These are phyloP conservation scores for Globisporangium yorkense DNA, from an alignment of 352 stramenopile species.

Conservation along the genomic window DNA sequence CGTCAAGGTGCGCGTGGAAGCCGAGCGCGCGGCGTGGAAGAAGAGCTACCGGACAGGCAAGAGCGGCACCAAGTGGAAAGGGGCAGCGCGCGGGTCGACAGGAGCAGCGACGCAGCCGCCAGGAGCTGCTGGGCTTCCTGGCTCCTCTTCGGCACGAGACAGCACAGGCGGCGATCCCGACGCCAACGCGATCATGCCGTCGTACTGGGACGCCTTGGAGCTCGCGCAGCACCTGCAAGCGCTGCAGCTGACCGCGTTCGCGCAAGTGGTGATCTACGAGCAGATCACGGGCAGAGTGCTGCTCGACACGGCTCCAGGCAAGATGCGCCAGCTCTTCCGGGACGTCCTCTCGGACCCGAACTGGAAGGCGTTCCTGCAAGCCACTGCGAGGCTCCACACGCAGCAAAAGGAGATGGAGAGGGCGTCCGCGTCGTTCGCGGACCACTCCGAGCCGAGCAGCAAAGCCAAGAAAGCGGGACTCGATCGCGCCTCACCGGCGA, in stretches of 20 bases:
- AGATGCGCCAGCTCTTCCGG: constrained; percentile 41
- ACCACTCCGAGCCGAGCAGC: constrained; percentile 2
- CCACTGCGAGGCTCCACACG: constrained; percentile 35
- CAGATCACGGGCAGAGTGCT: constrained; percentile 61
- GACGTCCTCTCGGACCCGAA: constrained; percentile 22
- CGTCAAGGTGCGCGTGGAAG: constrained; percentile 47
- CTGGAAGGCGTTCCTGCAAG: constrained; percentile 45
- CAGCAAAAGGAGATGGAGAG: constrained; percentile 34
- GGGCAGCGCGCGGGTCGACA: constrained; percentile 16
- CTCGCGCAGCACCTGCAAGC: constrained; percentile 51
- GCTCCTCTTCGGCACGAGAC: neutral
- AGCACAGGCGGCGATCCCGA: neutral
- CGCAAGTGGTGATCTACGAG: constrained; percentile 43
- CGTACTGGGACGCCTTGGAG: constrained; percentile 54
- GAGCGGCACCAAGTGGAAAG: constrained; percentile 56
- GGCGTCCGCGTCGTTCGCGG: neutral
- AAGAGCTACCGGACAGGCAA: constrained; percentile 42
- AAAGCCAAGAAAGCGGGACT: neutral
- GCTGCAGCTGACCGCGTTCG: constrained; percentile 37
- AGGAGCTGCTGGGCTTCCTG: neutral
- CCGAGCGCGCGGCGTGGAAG: constrained; percentile 48
- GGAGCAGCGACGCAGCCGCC: neutral
- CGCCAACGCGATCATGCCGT: constrained; percentile 24
- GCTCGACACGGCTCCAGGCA: constrained; percentile 34
- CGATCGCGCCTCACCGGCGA: neutral